Evolutionary conservation across 2,329 filamentous ascomycete genomes (phyloP).

Genomic region (Claviceps citrina): DNA sequence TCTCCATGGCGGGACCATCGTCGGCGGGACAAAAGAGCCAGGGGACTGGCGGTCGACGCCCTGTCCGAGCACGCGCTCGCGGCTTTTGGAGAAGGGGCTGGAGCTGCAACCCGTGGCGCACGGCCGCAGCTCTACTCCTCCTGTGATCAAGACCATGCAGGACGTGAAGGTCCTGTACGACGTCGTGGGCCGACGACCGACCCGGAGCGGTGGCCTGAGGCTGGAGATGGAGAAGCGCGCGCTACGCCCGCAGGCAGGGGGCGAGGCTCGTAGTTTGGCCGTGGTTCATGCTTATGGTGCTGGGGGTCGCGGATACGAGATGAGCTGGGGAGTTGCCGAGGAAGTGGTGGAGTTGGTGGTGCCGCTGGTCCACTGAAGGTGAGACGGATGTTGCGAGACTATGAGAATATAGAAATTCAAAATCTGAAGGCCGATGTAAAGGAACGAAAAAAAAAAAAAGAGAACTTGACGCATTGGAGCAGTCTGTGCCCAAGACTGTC

Average conservation of each 20-base stretch:
- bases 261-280: neutral
- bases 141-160: too few relatives aligned
- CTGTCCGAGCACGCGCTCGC: conserved; percentile 28
- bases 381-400: neutral
- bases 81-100: conserved; percentile 26
- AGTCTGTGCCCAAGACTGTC: too few relatives aligned
- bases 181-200: conserved; percentile 29
- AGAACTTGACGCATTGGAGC: conserved; percentile 2
- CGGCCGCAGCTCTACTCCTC: neutral
- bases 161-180: too few relatives aligned
- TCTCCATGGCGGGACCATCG: conserved; percentile 45
- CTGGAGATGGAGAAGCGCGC: conserved; percentile 32
- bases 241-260: too few relatives aligned
- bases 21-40: conserved; percentile 49
- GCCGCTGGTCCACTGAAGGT: too few relatives aligned
- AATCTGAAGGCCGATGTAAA: too few relatives aligned
- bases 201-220: conserved; percentile 31
- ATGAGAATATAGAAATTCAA: too few relatives aligned
- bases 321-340: conserved; percentile 42
- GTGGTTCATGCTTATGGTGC: conserved; percentile 41
- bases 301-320: conserved; percentile 42
- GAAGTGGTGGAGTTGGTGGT: conserved; percentile 21
- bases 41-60: conserved; percentile 29
- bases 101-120: conserved; percentile 15
- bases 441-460: too few relatives aligned